Percentiles rank a stretch among this genome's conserved stretches.
These are phyloP conservation scores for Neonectria punicea DNA, from an alignment of 2,329 filamentous ascomycete genomes.

Conservation along the genomic window DNA sequence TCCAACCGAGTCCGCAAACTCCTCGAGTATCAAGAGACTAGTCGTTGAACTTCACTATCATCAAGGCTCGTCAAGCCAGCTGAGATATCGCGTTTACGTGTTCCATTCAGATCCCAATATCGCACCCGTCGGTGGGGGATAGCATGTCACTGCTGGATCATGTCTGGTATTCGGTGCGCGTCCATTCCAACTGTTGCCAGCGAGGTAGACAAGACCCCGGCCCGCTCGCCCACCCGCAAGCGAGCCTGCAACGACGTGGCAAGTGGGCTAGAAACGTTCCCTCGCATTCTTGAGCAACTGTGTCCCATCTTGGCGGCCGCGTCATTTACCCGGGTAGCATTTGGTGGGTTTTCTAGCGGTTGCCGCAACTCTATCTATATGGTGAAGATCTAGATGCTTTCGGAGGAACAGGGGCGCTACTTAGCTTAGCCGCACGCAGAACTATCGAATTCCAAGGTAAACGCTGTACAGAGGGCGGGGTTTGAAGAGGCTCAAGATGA, in stretches of 20 bases:
- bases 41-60: neutral
- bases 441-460: neutral
- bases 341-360: neutral
- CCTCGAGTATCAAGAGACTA: neutral
- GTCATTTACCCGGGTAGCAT: constrained; percentile 1
- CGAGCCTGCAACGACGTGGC: neutral
- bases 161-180: neutral
- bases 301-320: neutral
- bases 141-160: neutral
- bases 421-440: neutral
- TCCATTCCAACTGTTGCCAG: neutral
- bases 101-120: neutral
- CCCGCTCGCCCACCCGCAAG: neutral
- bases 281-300: neutral
- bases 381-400: neutral
- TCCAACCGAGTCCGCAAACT: neutral
- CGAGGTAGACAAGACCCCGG: neutral
- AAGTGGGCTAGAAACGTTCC: neutral
- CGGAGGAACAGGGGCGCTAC: neutral
- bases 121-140: neutral
- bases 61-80: neutral
- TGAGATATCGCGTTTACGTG: neutral
- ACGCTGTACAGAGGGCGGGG: neutral
- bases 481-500: neutral
- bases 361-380: neutral